Percentiles rank a stretch among this genome's conserved stretches.
These are phyloP conservation scores for Candolleomyces eurysporus DNA, from an alignment of 768 basidiomycete genomes.

Conservation along the genomic window DNA sequence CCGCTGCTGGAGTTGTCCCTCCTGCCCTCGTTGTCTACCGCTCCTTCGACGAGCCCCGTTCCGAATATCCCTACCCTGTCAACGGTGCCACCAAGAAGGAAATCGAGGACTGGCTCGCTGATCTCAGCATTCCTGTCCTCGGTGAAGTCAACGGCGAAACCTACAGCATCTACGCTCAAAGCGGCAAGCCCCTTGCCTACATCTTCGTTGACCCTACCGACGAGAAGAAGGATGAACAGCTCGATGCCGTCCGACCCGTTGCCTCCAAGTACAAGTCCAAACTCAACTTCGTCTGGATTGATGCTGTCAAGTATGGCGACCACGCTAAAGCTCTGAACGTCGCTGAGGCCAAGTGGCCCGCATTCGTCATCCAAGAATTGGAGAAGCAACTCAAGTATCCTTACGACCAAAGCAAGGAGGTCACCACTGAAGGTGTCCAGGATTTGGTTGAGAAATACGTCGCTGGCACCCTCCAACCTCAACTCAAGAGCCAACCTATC, in stretches of 20 bases:
- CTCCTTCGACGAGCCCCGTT: slow-evolving; percentile 79
- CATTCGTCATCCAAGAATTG: slow-evolving; percentile 91
- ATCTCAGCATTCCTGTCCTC: slow-evolving; percentile 82
- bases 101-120: slow-evolving; percentile 74
- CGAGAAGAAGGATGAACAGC: slow-evolving; percentile 58
- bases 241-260: slow-evolving; percentile 69
- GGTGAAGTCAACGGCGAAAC: slow-evolving; percentile 95
- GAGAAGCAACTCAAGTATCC: slow-evolving; percentile 87
- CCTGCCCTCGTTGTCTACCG: slow-evolving; percentile 94
- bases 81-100: slow-evolving; percentile 55
- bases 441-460: slow-evolving; percentile 64
- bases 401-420: slow-evolving; percentile 61
- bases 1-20: slow-evolving; percentile 69
- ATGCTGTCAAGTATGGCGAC: slow-evolving; percentile 91
- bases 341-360: slow-evolving; percentile 81
- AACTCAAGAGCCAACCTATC: slow-evolving; percentile 87
- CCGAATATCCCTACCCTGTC: slow-evolving; percentile 64
- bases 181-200: slow-evolving; percentile 88
- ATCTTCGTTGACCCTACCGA: slow-evolving; percentile 85
- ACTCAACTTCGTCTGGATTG: slow-evolving; percentile 98
- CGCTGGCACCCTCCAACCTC: slow-evolving; percentile 71
- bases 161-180: slow-evolving; percentile 80
- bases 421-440: slow-evolving; percentile 56
- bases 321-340: slow-evolving; percentile 96
- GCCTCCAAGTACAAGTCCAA: slow-evolving; percentile 82